Evolutionary conservation across 805 yeast genomes (phyloP), one percentile per base, ranked within the genome.

Genomic region (Nakazawaea sp.): DNA sequence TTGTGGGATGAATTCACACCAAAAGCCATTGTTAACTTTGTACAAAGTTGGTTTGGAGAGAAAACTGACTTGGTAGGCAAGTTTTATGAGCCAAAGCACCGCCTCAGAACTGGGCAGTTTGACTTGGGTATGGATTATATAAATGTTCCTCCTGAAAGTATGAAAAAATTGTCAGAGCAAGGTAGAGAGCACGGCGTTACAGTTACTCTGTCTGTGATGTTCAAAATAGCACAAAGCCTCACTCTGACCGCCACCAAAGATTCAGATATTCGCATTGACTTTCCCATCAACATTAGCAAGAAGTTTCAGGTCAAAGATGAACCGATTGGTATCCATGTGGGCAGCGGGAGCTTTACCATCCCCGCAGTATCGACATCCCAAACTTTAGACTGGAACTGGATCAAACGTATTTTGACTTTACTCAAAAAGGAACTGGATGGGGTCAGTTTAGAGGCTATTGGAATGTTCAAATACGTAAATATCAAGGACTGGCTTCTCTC

Each of bases 391-490:
- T n/a, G n/a, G n/a, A n/a, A n/a, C n/a, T n/a, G n/a, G n/a, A n/a
- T n/a, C n/a, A n/a, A n/a, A n/a, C n/a, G n/a, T n/a, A n/a, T n/a
- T n/a, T n/a, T n/a, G n/a, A n/a, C 18, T 7, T 19, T 36, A 4
- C 35, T 31, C 9, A 13, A 18, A 8, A 7, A 19, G 11, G 2
- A 27, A 3, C 7, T 18, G n/a, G n/a, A 32, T 15, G 15, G 12
- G 5, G 12, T 16, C 2, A 28, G 17, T n/a, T 5, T 11, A 8
- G 25, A 5, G 19, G 6, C 3, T 9, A 10, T 32, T 20, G 38
- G 35, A 13, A 34, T 34, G 42, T 16, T 38, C n/a, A 21, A 30
- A 7, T 33, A 38, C 27, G 30, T 38, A 5, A 16, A 38, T 29
- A 18, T 29, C 16, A 33, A 21, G 18, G 30, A 30, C 4, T 34